Conservation (phyloP, 2,329 filamentous ascomycete genomes). For the Didymella keratinophila region DNA sequence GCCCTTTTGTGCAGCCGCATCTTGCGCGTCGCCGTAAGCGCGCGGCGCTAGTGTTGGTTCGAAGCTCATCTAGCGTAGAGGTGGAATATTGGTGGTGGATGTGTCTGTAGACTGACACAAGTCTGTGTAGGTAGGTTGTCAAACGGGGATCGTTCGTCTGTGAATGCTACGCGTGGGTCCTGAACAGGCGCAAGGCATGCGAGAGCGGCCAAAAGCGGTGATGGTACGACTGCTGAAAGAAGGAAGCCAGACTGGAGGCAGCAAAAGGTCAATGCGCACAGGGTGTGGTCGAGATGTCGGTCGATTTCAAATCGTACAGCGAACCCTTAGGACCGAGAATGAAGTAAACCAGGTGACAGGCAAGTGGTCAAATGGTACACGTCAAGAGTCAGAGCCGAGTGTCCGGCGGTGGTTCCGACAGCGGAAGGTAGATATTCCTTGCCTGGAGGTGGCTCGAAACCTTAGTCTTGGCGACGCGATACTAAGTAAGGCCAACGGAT, state of each 20-base stretch:
- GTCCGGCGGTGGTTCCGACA: slow-evolving; percentile 28
- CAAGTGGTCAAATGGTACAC: slow-evolving; percentile 11
- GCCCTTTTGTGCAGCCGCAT: slow-evolving; percentile 40
- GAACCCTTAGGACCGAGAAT: slow-evolving; percentile 13
- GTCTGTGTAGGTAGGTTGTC: slow-evolving; percentile 22
- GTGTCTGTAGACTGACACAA: slow-evolving; percentile 48
- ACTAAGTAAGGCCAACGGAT: slow-evolving; percentile 21
- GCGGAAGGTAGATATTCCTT: slow-evolving; percentile 40
- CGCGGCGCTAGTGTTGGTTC: slow-evolving; percentile 44
- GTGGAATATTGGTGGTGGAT: slow-evolving; percentile 38
- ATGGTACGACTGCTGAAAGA: slow-evolving; percentile 24
- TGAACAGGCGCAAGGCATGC: slow-evolving; percentile 13
- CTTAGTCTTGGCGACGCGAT: slow-evolving; percentile 29
- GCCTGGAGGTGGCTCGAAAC: slow-evolving; percentile 26
- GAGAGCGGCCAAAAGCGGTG: slow-evolving; percentile 13
- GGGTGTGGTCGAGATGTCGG: slow-evolving; percentile 13
- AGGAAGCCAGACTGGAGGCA: slow-evolving; percentile 12
- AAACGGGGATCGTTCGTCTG: slow-evolving; percentile 7
- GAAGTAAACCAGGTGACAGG: slow-evolving; percentile 1
- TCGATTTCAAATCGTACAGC: slow-evolving; percentile 2
- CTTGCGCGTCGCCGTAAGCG: slow-evolving; percentile 39
- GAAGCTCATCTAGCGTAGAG: slow-evolving; percentile 48
- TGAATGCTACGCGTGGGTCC: slow-evolving; percentile 7
- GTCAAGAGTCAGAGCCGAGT: slow-evolving; percentile 20
- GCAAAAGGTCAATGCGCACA: slow-evolving; percentile 27